Conservation (phyloP, 2,329 filamentous ascomycete genomes). For the Pseudogymnoascus sp. region DNA sequence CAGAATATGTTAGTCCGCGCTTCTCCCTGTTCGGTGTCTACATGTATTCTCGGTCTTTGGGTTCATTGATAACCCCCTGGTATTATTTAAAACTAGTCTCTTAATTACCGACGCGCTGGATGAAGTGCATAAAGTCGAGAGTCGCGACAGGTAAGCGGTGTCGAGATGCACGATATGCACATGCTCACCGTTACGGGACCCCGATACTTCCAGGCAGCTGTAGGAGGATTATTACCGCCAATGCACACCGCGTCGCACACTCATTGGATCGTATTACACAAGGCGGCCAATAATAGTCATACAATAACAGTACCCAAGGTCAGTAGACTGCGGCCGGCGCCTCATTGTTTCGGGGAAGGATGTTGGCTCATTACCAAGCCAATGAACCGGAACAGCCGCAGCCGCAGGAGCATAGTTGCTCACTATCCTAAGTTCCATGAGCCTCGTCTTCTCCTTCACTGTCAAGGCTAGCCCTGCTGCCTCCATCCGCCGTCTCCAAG, state of each 20-base stretch:
- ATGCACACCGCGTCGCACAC: background rate
- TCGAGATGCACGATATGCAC: background rate
- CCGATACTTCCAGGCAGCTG: background rate
- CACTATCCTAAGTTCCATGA: background rate
- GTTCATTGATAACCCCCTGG: background rate
- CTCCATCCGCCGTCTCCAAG: background rate
- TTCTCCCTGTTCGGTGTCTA: background rate
- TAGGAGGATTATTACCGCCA: background rate
- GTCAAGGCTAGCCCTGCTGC: background rate
- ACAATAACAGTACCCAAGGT: background rate
- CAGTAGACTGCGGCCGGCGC: background rate
- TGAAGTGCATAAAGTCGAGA: conserved; percentile 1
- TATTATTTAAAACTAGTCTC: background rate
- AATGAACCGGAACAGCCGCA: background rate
- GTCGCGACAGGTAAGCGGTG: background rate
- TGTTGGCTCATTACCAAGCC: background rate
- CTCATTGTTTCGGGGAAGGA: background rate
- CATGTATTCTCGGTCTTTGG: background rate
- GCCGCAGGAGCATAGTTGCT: background rate
- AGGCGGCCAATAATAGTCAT: background rate
- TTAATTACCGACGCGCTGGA: background rate
- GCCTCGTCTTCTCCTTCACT: background rate
- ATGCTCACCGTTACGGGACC: background rate
- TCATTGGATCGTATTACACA: background rate
- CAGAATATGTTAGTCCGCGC: background rate